Evolutionary conservation across 73 alveolate genomes (phyloP).

Genomic region (Paramecium pentaurelia): DNA sequence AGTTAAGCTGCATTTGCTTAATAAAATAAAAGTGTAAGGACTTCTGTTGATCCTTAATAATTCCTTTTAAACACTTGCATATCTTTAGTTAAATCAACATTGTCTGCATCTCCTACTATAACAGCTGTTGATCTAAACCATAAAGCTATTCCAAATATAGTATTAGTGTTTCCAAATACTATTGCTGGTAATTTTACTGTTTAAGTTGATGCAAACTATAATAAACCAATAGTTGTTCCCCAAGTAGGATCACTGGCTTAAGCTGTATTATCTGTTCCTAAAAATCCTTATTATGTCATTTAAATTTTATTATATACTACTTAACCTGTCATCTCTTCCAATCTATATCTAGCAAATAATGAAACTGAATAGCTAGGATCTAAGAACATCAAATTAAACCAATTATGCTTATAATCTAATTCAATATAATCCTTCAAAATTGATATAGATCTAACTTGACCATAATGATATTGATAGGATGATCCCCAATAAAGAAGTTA

Average conservation of each 20-base stretch:
- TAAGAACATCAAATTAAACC: background rate
- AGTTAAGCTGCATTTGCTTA: background rate
- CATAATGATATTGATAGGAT: background rate
- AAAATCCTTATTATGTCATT: background rate
- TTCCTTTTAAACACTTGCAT: background rate
- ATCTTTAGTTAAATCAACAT: conserved; percentile 12
- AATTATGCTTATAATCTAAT: conserved; percentile 33
- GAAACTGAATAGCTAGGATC: background rate
- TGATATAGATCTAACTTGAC: background rate
- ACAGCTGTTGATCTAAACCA: conserved; percentile 2
- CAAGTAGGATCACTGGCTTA: conserved; percentile 44
- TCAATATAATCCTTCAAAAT: background rate
- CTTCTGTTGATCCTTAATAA: conserved; percentile 34
- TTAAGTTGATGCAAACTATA: background rate
- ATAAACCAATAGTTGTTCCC: background rate
- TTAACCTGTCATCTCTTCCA: conserved; percentile 25
- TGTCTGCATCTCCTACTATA: background rate
- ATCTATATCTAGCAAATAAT: background rate
- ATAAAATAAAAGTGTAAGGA: background rate
- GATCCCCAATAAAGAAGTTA: conserved; percentile 18
- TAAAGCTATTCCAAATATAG: background rate
- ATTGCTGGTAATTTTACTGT: background rate
- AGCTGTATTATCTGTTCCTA: conserved; percentile 5
- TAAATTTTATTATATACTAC: background rate
- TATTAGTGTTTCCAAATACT: background rate